phyloP scores from a whole-genome alignment of 2,329 filamentous ascomycete species.

The Colletotrichum siamense region DNA sequence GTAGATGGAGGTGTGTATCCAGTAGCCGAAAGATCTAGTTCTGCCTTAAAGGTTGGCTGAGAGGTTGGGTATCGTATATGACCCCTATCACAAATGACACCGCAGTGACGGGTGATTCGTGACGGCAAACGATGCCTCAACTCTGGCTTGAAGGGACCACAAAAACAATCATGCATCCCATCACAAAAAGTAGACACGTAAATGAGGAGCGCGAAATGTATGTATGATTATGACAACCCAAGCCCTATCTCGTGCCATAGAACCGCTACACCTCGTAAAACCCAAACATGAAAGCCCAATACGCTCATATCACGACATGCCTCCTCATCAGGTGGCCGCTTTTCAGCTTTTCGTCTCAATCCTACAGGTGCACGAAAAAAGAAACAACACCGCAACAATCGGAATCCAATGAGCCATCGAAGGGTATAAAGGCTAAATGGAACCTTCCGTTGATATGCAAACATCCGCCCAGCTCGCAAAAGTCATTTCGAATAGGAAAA shows the following conservation, averaged over 20 bases:
- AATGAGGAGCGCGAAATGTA: not conserved
- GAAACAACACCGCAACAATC: not conserved
- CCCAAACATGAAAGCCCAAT: not conserved
- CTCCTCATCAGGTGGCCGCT: not conserved
- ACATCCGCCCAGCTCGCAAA: not conserved
- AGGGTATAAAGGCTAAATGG: conserved; percentile 1
- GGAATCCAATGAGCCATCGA: not conserved
- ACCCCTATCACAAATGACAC: no score
- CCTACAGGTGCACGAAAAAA: not conserved
- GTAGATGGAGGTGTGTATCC: no score
- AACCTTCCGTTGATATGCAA: not conserved
- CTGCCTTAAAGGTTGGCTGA: no score
- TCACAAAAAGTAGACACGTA: not conserved
- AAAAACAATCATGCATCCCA: accelerated
- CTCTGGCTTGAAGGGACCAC: not conserved
- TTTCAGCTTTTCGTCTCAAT: not conserved
- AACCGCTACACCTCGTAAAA: conserved; percentile 6
- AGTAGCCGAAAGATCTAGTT: no score
- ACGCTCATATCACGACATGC: not conserved
- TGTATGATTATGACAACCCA: not conserved
- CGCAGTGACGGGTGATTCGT: not conserved
- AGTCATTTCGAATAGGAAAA: not conserved
- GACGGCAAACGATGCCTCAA: accelerated
- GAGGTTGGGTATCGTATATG: no score
- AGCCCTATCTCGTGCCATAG: not conserved